These are phyloP conservation scores for Salvia miltiorrhiza DNA, from an alignment of 257 asterid genomes.

Conservation along the genomic window DNA sequence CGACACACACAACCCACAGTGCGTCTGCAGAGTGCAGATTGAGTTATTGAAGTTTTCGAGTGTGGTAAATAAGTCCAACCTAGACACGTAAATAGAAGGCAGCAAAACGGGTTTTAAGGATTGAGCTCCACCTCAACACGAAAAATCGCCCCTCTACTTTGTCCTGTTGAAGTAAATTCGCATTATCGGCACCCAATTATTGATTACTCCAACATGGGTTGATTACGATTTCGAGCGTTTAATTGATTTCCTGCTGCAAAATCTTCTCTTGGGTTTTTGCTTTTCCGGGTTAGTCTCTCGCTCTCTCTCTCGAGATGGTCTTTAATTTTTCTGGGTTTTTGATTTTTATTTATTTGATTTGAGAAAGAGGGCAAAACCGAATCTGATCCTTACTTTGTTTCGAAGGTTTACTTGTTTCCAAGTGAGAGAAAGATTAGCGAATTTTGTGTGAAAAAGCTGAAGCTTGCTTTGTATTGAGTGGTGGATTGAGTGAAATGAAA, in stretches of 20 bases:
- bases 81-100: slow-evolving; percentile 36
- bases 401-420: too few species aligned
- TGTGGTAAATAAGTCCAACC: slow-evolving; percentile 28
- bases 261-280: slow-evolving; percentile 32
- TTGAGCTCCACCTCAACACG: slow-evolving; percentile 49
- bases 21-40: not conserved
- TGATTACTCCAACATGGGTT: slow-evolving; percentile 34
- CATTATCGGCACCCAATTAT: slow-evolving; percentile 21
- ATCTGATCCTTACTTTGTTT: slow-evolving; percentile 15
- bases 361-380: not conserved
- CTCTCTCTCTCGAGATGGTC: not conserved
- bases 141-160: slow-evolving; percentile 13
- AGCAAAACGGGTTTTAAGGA: slow-evolving; percentile 39
- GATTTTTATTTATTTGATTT: not conserved
- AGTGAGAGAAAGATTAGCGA: slow-evolving; percentile 4
- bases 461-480: slow-evolving; percentile 11
- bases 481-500: slow-evolving; percentile 8
- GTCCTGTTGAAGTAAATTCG: slow-evolving; percentile 14
- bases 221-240: slow-evolving; percentile 19
- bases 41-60: not conserved
- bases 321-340: not conserved
- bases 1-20: too few species aligned
- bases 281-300: slow-evolving; percentile 39
- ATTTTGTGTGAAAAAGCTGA: slow-evolving; percentile 5
- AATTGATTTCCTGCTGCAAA: slow-evolving; percentile 12